Evolutionary conservation across 805 yeast species (phyloP).

Genomic region (Metschnikowia continentalis): DNA sequence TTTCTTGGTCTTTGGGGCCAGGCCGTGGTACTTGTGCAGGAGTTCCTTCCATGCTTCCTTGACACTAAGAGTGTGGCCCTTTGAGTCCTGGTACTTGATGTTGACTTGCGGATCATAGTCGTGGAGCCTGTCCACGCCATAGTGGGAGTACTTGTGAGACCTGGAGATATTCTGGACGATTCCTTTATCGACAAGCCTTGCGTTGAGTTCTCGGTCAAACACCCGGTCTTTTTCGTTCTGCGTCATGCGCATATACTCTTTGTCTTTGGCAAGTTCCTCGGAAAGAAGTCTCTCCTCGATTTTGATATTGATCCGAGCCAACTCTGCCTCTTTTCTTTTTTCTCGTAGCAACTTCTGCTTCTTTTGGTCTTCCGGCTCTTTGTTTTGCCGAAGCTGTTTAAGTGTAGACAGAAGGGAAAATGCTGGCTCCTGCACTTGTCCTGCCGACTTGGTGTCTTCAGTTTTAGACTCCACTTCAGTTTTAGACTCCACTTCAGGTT

Average conservation of each 20-base stretch:
- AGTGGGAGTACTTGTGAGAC: slow-evolving; percentile 8
- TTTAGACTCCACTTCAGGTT: background rate
- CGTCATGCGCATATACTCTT: slow-evolving; percentile 22
- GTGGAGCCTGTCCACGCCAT: slow-evolving; percentile 15
- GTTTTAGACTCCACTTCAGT: background rate
- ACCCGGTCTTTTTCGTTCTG: slow-evolving; percentile 26
- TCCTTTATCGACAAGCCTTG: slow-evolving; percentile 24
- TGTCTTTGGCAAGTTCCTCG: slow-evolving; percentile 27
- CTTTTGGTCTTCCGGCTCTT: background rate
- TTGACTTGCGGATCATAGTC: slow-evolving; percentile 46
- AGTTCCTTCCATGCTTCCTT: slow-evolving; percentile 75
- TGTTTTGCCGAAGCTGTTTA: slow-evolving; percentile 11
- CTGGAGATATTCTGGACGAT: slow-evolving; percentile 17
- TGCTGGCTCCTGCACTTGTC: background rate
- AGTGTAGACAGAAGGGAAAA: slow-evolving; percentile 13
- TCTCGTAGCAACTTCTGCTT: slow-evolving; percentile 17
- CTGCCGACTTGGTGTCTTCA: background rate
- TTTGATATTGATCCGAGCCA: slow-evolving; percentile 24
- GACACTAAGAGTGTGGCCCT: slow-evolving; percentile 54
- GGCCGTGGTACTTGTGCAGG: slow-evolving; percentile 77
- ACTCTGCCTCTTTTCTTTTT: slow-evolving; percentile 27
- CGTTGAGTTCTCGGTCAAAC: slow-evolving; percentile 28
- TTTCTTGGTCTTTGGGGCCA: slow-evolving; percentile 19
- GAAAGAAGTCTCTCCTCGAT: slow-evolving; percentile 33
- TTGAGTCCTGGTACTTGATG: slow-evolving; percentile 58